A percentile compares a stretch with the other conserved stretches of the same genome.
phyloP scores from a whole-genome alignment of 441 rosid genomes.

The Gossypium lobatum region DNA sequence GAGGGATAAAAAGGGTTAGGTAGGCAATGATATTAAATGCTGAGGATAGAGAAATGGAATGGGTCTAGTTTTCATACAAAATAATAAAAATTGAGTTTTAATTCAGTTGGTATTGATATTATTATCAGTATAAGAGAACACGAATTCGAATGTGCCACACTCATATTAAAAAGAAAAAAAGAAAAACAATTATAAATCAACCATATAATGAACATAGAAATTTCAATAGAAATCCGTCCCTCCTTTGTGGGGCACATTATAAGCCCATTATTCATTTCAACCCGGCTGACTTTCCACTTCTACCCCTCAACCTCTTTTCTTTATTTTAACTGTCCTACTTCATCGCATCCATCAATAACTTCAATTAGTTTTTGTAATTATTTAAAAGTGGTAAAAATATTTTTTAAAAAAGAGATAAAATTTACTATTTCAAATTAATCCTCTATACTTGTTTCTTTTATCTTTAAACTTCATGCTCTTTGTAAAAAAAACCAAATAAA shows the following conservation, averaged over 20 bases:
- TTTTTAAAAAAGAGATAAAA: too few relatives aligned
- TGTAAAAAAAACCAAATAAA: too few relatives aligned
- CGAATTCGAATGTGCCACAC: rapidly evolving
- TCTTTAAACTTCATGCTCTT: too few relatives aligned
- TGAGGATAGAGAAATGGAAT: not conserved
- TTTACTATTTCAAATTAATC: too few relatives aligned
- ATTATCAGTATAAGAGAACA: rapidly evolving
- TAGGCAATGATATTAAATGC: not conserved
- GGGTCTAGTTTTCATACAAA: not conserved
- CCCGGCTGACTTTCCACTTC: not conserved
- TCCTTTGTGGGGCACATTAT: not conserved
- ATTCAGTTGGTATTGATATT: rapidly evolving
- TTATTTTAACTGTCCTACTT: not conserved
- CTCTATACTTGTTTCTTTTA: too few relatives aligned
- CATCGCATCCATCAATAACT: not conserved
- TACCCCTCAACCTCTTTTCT: not conserved
- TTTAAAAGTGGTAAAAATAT: too few relatives aligned
- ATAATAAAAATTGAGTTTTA: too few relatives aligned
- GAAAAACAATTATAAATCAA: too few relatives aligned
- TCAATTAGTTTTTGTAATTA: too few relatives aligned
- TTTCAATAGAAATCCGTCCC: too few relatives aligned
- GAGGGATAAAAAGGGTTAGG: not conserved
- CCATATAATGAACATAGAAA: too few relatives aligned
- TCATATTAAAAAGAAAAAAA: too few relatives aligned
- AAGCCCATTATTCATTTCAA: conserved; percentile 1